phyloP scores from a whole-genome alignment of 2,329 filamentous ascomycete species.

The Cercospora berteroae region DNA sequence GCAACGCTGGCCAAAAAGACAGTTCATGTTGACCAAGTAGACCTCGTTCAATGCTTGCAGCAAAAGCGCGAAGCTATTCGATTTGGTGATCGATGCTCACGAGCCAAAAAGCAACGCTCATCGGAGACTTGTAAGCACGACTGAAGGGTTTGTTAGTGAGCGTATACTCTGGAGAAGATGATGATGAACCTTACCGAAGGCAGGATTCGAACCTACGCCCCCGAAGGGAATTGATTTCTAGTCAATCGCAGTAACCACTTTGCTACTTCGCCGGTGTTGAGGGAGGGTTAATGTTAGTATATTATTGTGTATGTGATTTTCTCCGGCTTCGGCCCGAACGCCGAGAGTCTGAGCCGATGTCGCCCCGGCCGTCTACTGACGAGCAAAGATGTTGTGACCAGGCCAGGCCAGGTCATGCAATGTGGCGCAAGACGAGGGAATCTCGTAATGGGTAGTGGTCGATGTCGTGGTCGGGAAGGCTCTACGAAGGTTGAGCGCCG shows the following conservation, averaged over 20 bases:
- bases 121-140: too few relatives aligned
- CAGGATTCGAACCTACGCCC: slow-evolving; percentile 23
- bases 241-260: slow-evolving; percentile 28
- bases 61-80: background rate
- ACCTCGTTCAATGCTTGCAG: background rate
- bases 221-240: slow-evolving; percentile 24
- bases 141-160: too few relatives aligned
- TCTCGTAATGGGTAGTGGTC: background rate
- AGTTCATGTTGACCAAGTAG: background rate
- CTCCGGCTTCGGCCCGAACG: background rate
- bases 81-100: too few relatives aligned
- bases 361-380: background rate
- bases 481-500: background rate
- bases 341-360: background rate
- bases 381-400: background rate
- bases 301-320: background rate
- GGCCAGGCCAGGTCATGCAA: background rate
- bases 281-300: background rate
- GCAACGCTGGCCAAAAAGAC: background rate
- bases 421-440: background rate
- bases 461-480: background rate
- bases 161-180: too few relatives aligned
- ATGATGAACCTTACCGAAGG: background rate
- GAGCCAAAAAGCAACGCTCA: too few relatives aligned
- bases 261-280: slow-evolving; percentile 9